Conservation (phyloP, 2,329 filamentous ascomycete genomes). For the Venturia nashicola region DNA sequence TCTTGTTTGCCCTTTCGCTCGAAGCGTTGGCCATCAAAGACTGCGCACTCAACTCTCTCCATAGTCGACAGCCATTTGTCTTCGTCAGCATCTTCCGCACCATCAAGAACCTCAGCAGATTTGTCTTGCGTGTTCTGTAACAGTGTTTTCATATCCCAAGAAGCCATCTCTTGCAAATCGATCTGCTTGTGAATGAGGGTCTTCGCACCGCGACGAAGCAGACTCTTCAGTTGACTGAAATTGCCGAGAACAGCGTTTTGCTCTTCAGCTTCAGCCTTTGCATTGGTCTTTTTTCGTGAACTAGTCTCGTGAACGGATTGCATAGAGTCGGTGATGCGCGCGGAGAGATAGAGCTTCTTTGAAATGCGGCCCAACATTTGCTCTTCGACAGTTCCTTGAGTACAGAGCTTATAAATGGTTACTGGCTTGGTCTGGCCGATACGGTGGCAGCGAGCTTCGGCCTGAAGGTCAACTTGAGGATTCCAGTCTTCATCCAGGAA, state of each 20-base stretch:
- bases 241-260: constrained; percentile 41
- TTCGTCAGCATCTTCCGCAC: constrained; percentile 31
- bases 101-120: constrained; percentile 20
- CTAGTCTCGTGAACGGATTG: constrained; percentile 35
- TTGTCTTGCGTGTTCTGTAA: constrained; percentile 42
- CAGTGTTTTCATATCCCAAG: constrained; percentile 44
- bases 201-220: constrained; percentile 42
- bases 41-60: constrained; percentile 43
- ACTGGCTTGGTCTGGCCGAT: constrained; percentile 43
- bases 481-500: constrained; percentile 47
- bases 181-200: constrained; percentile 40
- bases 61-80: constrained; percentile 43
- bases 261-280: constrained; percentile 16
- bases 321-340: constrained; percentile 49
- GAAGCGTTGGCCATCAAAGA: constrained; percentile 45
- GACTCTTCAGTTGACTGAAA: constrained; percentile 39
- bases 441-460: constrained; percentile 41
- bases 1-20: constrained; percentile 25
- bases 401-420: constrained; percentile 43
- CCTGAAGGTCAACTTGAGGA: constrained; percentile 40
- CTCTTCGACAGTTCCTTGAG: constrained; percentile 44
- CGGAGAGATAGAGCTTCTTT: constrained; percentile 50
- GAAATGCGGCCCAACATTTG: constrained; percentile 46
- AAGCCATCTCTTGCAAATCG: constrained; percentile 43
- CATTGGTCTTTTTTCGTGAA: constrained; percentile 14